Evolutionary conservation across 2,329 filamentous ascomycete genomes (phyloP), one percentile per base, ranked within the genome.

Genomic region (Hysterium pulicare): DNA sequence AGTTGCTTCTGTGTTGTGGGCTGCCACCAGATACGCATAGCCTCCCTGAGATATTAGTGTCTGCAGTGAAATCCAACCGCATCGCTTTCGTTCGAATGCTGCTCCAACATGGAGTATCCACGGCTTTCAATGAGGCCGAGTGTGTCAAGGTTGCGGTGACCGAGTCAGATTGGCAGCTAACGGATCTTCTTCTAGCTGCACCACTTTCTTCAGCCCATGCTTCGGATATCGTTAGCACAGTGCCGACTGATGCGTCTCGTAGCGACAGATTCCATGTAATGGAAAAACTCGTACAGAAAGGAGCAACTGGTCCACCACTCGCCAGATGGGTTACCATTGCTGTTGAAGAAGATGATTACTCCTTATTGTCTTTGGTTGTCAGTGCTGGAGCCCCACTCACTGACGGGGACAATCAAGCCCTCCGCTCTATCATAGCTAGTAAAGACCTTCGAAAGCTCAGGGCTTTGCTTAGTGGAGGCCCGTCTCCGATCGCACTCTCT

Each of bases 1-100:
- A 63, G 31, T 44, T 66, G 22, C 45, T 66, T 3, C 54, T 66
- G 28, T 63, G 59, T 40, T 66, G 62, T 38, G 61, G 63, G 11
- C 46, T 66, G 13, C 48, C 55, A 30, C 54, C 62, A 15, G 36
- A 50, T 1, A 61, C 48, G 22, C 53, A 57, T 10, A 50, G 53
- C 5, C 47, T 66, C 13, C 44, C 59, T 8, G 55, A 54, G 33
- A 47, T 66, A 13, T 53, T 66, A 3, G 47, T 61, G n/a, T 51
- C 52, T 16, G 53, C 60, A n/a, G 47, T 49, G 2, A 55, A 58
- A 33, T 54, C 52, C 5, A 57, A 64, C 23, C 54, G 61, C 19
- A 54, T 54, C 10, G 33, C 41, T 13, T 57, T 62, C 17, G 59
- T 61, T n/a, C 50, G 49, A 22, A 51, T 64, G 55, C 53, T 66